Conservation (phyloP, 768 basidiomycete species). For the Mrakia gelida region DNA sequence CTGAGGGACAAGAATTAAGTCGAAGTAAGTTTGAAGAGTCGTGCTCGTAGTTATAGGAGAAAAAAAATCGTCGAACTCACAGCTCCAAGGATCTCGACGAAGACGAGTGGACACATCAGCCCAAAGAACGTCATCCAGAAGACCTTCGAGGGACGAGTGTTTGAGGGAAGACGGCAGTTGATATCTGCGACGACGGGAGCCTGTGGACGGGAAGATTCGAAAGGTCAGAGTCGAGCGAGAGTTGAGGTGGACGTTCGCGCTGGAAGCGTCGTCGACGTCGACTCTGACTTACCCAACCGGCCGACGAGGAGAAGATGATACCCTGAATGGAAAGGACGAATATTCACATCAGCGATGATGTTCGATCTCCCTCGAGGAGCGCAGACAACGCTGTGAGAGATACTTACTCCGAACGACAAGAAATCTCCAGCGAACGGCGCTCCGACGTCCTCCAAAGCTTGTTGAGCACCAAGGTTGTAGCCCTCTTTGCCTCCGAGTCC, state of each 20-base stretch:
- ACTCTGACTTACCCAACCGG: conserved; percentile 49
- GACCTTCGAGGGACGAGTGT: conserved; percentile 49
- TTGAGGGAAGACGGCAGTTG: conserved; percentile 52
- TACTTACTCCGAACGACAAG: conserved; percentile 50
- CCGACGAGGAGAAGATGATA: conserved; percentile 50
- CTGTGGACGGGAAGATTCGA: conserved; percentile 22
- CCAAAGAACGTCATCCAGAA: conserved; percentile 55
- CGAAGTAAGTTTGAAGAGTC: too few species aligned
- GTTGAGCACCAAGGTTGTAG: conserved; percentile 51
- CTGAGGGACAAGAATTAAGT: too few species aligned
- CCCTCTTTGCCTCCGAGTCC: conserved; percentile 53
- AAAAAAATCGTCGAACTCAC: conserved; percentile 9
- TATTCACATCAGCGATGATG: too few species aligned
- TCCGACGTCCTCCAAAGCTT: conserved; percentile 50
- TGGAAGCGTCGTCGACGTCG: too few species aligned
- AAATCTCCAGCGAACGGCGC: conserved; percentile 51
- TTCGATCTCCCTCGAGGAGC: too few species aligned
- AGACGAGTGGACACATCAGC: conserved; percentile 50
- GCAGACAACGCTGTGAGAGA: too few species aligned
- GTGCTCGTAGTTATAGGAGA: too few species aligned
- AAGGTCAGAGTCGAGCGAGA: neutral
- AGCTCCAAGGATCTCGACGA: conserved; percentile 44
- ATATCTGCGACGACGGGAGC: conserved; percentile 55
- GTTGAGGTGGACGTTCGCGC: too few species aligned
- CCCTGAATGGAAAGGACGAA: too few species aligned